phyloP scores from a whole-genome alignment of 768 basidiomycete genomes.

The Leccinellum luteum region DNA sequence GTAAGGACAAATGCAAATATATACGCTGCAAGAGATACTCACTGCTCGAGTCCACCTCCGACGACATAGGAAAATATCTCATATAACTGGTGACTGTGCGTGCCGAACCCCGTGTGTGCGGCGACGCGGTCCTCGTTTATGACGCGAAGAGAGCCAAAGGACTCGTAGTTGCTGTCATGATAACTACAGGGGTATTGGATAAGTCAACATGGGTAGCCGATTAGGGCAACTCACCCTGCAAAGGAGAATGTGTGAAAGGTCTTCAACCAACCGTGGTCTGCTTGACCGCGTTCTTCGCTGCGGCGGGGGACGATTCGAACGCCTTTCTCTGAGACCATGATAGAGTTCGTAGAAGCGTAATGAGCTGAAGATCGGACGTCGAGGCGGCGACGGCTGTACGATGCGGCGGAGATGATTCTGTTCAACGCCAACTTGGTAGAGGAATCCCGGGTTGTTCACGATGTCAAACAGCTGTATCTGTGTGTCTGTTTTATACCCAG shows the following conservation, averaged over 20 bases:
- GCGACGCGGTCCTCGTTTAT: conserved; percentile 93
- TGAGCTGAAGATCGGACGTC: background rate
- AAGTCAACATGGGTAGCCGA: background rate
- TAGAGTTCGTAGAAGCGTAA: background rate
- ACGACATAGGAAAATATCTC: conserved; percentile 93
- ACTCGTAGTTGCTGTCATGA: conserved; percentile 51
- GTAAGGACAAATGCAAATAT: background rate
- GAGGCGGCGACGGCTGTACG: background rate
- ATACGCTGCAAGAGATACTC: conserved; percentile 22
- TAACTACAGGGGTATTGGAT: conserved; percentile 42
- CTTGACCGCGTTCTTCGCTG: conserved; percentile 65
- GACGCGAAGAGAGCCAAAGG: conserved; percentile 77
- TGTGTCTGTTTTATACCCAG: conserved; percentile 19
- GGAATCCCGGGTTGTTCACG: background rate
- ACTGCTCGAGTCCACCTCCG: conserved; percentile 79
- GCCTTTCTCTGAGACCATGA: conserved; percentile 17
- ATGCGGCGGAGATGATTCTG: background rate
- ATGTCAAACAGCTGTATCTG: background rate
- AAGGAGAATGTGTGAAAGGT: conserved; percentile 85
- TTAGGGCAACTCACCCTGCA: conserved; percentile 48
- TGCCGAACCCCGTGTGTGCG: conserved; percentile 76
- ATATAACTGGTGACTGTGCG: conserved; percentile 78
- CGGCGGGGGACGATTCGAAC: conserved; percentile 48
- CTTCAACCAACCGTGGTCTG: conserved; percentile 85
- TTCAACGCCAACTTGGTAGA: conserved; percentile 1